Base-by-base conservation (phyloP, 169 alveolate genomes). In the Plasmodium gallinaceum region DNA sequence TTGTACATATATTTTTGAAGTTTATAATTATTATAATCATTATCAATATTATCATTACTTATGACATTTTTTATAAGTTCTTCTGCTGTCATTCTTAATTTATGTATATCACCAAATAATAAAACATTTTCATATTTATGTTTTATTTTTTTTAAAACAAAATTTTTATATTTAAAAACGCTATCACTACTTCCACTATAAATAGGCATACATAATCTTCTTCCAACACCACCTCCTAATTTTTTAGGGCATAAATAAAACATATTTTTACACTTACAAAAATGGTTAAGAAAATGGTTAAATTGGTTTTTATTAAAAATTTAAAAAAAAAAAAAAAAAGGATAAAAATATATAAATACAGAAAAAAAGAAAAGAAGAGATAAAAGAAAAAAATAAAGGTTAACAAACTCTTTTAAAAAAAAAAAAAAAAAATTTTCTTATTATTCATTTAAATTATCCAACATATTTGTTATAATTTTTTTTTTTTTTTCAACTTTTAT, bases 71-170 rank as follows among this genome's bases (percentile, higher is more conserved):
- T 46, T 48, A 78, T 78, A 3, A 78, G 70, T 24, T 78, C 89
- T 24, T 64, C 43, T 16, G 89, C 89, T 32, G 89, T 78, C 24
- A n/a, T 42, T 57, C 89, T 78, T 64, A 78, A 78, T 58, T 78
- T 78, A 57, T 65, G 62, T 39, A 78, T 76, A 24, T 78, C 89
- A 20, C 80, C 89, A 65, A 78, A 78, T 66, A 78, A 70, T 65
- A 78, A 78, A 26, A 78, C 89, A 48, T 78, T 78, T 46, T 78
- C 89, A 58, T 78, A 78, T 57, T 78, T 78, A 64, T 78, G 89
- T 64, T 78, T 78, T 78, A 78, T 78, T 78, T 78, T 78, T 78
- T 66, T 78, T 78, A 78, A 78, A 64, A 78, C 89, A 78, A 78
- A 78, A 39, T 78, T 42, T 39, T 78, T 78, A 78, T 78, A 58